phyloP scores from a whole-genome alignment of 148 eudicot species.

The Vaccinium myrtillus region DNA sequence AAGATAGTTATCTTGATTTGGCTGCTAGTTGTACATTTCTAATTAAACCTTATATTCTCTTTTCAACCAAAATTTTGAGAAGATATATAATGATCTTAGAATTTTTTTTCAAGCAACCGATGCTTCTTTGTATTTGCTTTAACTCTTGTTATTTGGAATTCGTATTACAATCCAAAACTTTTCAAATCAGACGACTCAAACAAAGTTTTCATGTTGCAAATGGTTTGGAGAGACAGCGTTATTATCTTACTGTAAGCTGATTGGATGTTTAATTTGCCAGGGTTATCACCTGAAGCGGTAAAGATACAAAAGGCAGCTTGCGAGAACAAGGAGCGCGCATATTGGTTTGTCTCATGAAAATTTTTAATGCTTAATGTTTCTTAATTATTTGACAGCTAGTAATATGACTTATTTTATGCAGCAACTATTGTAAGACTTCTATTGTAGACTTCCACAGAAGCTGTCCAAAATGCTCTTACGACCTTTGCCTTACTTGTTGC shows the following conservation, averaged over 20 bases:
- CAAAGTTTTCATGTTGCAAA: background rate
- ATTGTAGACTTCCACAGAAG: slow-evolving; percentile 44
- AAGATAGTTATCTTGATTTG: background rate
- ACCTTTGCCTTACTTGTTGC: slow-evolving; percentile 18
- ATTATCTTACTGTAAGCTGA: background rate
- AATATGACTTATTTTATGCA: slow-evolving; percentile 24
- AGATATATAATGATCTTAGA: background rate
- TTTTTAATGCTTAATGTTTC: background rate
- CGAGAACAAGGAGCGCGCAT: slow-evolving; percentile 19
- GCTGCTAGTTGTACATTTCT: background rate
- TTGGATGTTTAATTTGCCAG: slow-evolving; percentile 21
- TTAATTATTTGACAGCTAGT: background rate
- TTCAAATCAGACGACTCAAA: background rate
- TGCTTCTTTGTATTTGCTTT: slow-evolving; percentile 5
- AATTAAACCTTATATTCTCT: background rate
- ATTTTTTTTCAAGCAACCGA: background rate
- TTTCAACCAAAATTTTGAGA: background rate
- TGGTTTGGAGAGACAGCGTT: background rate
- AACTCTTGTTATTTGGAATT: background rate
- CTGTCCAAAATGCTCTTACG: slow-evolving; percentile 40
- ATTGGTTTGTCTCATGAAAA: slow-evolving; percentile 26
- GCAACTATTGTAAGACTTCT: slow-evolving; percentile 45
- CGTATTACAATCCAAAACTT: background rate
- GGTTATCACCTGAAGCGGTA: slow-evolving; percentile 24
- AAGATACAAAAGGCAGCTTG: slow-evolving; percentile 13